Evolutionary conservation across 164 flowering plant species (phyloP).

Genomic region (Sedum album): DNA sequence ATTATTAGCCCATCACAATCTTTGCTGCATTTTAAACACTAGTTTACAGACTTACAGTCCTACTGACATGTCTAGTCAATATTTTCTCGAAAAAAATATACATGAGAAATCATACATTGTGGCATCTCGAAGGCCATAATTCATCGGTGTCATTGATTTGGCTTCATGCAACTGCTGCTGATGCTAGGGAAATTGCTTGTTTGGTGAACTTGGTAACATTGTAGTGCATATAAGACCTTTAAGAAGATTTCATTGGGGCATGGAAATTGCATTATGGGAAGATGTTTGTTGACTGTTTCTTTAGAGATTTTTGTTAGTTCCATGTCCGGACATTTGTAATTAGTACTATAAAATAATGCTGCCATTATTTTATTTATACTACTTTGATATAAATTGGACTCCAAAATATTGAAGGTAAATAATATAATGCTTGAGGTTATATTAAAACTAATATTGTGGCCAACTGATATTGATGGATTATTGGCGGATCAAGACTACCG

Average conservation of each 20-base stretch:
- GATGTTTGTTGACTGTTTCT: not conserved
- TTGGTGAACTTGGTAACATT: not conserved
- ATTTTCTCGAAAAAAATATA: no score
- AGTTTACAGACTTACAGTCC: not conserved
- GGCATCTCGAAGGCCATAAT: no score
- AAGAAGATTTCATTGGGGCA: not conserved
- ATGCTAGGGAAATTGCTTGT: not conserved
- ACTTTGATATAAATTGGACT: no score
- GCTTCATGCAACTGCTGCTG: not conserved
- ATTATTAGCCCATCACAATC: not conserved
- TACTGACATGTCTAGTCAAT: no score
- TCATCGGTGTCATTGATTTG: not conserved
- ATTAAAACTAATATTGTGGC: no score
- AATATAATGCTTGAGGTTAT: no score
- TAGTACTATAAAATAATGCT: not conserved
- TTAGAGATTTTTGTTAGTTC: not conserved
- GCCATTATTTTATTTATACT: no score
- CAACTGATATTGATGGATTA: no score
- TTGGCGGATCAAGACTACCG: no score
- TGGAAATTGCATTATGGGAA: not conserved
- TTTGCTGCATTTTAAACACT: not conserved
- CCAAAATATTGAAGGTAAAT: no score
- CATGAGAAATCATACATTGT: no score
- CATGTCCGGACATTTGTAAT: not conserved
- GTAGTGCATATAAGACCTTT: not conserved